phyloP scores from a whole-genome alignment of 495 filamentous ascomycete genomes.

The Sordaria brevicollis region DNA sequence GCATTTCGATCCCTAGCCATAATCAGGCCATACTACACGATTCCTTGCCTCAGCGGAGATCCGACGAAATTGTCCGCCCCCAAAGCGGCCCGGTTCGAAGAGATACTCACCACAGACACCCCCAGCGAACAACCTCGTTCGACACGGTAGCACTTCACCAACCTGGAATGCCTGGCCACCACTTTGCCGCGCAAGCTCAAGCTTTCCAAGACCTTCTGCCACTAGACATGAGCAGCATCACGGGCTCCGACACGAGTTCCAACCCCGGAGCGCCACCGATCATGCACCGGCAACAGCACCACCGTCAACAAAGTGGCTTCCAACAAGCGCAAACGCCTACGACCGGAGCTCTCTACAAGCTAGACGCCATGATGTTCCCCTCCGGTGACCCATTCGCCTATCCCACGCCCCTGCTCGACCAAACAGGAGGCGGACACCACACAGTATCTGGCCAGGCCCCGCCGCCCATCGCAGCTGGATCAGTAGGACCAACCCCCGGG shows the following conservation, averaged over 20 bases:
- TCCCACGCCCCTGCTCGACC: constrained; percentile 65
- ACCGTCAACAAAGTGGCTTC: constrained; percentile 9
- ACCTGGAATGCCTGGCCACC: constrained; percentile 12
- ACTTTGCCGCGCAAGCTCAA: constrained; percentile 9
- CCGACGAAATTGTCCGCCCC: constrained; percentile 39
- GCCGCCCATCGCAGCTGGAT: not conserved
- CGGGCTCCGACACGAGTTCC: constrained; percentile 7
- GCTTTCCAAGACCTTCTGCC: constrained; percentile 21
- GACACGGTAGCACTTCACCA: constrained; percentile 21
- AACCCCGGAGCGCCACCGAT: constrained; percentile 13
- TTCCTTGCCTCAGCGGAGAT: constrained; percentile 26
- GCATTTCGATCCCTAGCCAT: constrained; percentile 12
- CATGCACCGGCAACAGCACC: constrained; percentile 9
- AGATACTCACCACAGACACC: constrained; percentile 9
- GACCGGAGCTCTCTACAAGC: constrained; percentile 48
- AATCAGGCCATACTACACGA: constrained; percentile 14
- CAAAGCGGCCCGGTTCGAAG: constrained; percentile 15
- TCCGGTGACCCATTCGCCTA: constrained; percentile 85
- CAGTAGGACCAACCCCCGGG: not conserved
- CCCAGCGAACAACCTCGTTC: constrained; percentile 23
- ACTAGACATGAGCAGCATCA: constrained; percentile 16
- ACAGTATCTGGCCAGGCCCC: constrained; percentile 6
- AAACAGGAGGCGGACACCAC: constrained; percentile 19
- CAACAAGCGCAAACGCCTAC: constrained; percentile 20
- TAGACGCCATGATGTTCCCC: constrained; percentile 87